Conservation (phyloP, 805 yeast species). For the Myxozyma nipponensis region DNA sequence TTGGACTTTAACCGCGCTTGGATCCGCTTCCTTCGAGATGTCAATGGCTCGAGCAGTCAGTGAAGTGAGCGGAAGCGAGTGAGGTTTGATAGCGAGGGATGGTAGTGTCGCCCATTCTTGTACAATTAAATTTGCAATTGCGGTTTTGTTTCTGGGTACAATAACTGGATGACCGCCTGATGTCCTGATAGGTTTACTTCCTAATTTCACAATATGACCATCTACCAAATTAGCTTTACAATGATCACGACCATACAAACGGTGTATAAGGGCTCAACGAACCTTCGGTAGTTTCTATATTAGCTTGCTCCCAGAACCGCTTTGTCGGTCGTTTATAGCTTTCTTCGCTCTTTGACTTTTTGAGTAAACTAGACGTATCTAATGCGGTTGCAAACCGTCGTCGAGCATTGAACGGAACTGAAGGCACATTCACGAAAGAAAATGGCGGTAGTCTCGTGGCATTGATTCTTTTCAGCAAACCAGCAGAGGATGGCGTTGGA, state of each 20-base stretch:
- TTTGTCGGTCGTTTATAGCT: conserved; percentile 30
- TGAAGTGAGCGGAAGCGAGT: conserved; percentile 82
- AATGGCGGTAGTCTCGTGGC: no score
- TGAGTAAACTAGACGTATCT: conserved; percentile 17
- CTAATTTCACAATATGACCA: conserved; percentile 42
- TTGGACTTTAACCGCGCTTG: conserved; percentile 48
- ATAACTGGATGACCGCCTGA: conserved; percentile 72
- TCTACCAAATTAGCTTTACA: conserved; percentile 2
- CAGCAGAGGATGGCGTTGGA: no score
- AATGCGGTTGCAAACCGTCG: conserved; percentile 20
- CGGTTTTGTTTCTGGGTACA: conserved; percentile 54
- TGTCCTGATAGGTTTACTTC: conserved; percentile 72
- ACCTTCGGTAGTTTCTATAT: conserved; percentile 34
- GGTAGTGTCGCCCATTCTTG: conserved; percentile 86
- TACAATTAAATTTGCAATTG: conserved; percentile 68
- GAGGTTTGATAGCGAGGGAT: conserved; percentile 59
- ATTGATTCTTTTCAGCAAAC: no score
- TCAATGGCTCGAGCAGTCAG: conserved; percentile 84
- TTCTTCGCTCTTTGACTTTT: conserved; percentile 4
- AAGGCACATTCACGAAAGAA: no score
- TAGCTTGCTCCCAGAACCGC: conserved; percentile 79
- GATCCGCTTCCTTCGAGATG: conserved; percentile 44
- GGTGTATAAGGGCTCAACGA: not conserved
- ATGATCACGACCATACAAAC: not conserved
- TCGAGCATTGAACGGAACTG: no score